phyloP scores from a whole-genome alignment of 2,329 filamentous ascomycete species.

The Aspergillus tamarii region DNA sequence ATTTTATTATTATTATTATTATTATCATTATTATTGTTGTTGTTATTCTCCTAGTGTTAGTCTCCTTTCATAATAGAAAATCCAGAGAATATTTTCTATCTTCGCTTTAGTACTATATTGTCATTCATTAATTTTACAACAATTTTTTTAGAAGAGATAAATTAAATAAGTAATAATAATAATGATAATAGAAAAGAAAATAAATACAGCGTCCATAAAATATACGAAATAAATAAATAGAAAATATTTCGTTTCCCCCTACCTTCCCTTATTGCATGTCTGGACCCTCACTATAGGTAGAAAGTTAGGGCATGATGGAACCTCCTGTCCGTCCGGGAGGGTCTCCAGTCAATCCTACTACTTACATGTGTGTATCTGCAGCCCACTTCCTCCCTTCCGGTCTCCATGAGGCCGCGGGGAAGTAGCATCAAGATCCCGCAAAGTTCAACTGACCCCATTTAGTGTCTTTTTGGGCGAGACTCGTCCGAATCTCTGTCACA shows the following conservation, averaged over 20 bases:
- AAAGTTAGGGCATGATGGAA: background rate
- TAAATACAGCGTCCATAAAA: no score
- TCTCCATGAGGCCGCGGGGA: slow-evolving; percentile 26
- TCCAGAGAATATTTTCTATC: no score
- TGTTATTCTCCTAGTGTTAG: background rate
- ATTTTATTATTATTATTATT: background rate
- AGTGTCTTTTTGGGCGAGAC: background rate
- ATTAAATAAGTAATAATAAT: no score
- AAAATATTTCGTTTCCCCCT: background rate
- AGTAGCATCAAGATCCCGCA: slow-evolving; percentile 24
- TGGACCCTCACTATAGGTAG: background rate
- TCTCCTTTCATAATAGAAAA: no score
- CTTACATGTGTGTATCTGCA: slow-evolving; percentile 8
- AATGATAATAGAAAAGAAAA: no score
- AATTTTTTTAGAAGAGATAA: no score
- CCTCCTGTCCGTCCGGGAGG: background rate
- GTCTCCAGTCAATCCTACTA: background rate
- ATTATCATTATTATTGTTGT: background rate
- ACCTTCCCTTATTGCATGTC: background rate
- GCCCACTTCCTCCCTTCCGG: slow-evolving; percentile 8
- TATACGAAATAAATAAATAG: no score
- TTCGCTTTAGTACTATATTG: no score
- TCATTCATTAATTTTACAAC: no score
- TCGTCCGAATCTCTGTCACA: slow-evolving; percentile 36
- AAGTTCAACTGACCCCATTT: slow-evolving; percentile 23